Evolutionary conservation across 176 grass and related monocot genomes (phyloP).

Genomic region (Leersia perrieri): DNA sequence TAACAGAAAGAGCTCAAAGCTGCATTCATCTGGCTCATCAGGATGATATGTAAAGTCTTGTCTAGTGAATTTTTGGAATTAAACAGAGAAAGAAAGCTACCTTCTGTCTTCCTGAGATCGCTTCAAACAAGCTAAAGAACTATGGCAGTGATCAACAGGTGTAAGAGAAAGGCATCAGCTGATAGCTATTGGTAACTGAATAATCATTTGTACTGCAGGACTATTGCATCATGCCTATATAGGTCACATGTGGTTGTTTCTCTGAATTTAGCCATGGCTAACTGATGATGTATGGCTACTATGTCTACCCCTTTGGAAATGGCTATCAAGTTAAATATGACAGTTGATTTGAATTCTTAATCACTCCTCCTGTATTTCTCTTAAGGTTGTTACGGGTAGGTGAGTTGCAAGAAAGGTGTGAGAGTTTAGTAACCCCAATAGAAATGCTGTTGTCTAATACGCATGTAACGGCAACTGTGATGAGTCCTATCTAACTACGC

Average conservation of each 20-base stretch:
- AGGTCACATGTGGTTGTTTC: slow-evolving; percentile 3
- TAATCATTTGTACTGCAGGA: slow-evolving; percentile 44
- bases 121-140: slow-evolving; percentile 47
- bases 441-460: not conserved
- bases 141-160: slow-evolving; percentile 14
- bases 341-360: not conserved
- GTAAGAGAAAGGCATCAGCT: slow-evolving; percentile 47
- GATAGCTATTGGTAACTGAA: slow-evolving; percentile 90
- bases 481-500: not conserved
- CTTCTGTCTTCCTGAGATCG: slow-evolving; percentile 38
- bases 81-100: slow-evolving; percentile 30
- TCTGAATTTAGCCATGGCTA: slow-evolving; percentile 30
- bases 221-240: slow-evolving; percentile 32
- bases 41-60: not conserved
- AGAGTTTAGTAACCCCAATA: not conserved
- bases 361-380: slow-evolving; percentile 26
- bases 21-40: slow-evolving; percentile 11
- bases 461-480: not conserved
- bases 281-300: slow-evolving; percentile 5
- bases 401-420: slow-evolving; percentile 62
- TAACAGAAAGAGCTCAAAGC: not conserved
- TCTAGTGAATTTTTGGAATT: slow-evolving; percentile 17
- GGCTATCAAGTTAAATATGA: not conserved
- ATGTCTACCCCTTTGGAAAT: not conserved
- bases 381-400: slow-evolving; percentile 66